These are phyloP conservation scores for Zea luxurians DNA, from an alignment of 176 grass and related monocot species.

Conservation along the genomic window DNA sequence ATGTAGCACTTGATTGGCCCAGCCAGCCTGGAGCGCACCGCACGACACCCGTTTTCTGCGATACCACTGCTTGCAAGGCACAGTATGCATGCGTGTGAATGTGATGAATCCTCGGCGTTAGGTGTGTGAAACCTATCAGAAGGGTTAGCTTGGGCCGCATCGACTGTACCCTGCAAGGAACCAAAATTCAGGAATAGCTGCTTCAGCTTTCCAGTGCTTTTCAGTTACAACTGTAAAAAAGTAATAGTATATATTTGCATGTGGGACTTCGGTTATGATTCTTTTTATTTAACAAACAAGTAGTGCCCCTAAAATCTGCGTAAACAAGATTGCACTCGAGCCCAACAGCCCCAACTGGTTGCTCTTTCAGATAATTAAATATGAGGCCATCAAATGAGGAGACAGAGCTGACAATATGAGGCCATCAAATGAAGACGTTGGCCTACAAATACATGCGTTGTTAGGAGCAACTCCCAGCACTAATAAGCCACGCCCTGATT, in stretches of 20 bases:
- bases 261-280: neutral
- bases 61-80: neutral
- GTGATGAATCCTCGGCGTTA: neutral
- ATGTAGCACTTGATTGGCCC: neutral
- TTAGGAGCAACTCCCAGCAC: conserved; percentile 58
- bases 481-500: conserved; percentile 47
- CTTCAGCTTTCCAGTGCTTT: neutral
- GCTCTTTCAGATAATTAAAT: neutral
- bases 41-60: neutral
- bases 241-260: neutral
- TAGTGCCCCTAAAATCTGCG: conserved; percentile 23
- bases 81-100: neutral
- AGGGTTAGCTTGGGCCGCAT: neutral
- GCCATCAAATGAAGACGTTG: conserved; percentile 1
- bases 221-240: conserved; percentile 10
- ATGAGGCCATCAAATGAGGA: conserved; percentile 12
- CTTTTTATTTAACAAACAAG: neutral
- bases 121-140: conserved; percentile 8
- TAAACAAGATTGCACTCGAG: neutral
- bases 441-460: conserved; percentile 29
- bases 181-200: neutral
- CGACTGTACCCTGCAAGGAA: neutral
- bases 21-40: conserved; percentile 40
- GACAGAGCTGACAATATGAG: conserved; percentile 22
- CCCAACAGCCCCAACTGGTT: neutral